These are phyloP conservation scores for Magnaporthiopsis rhizophila DNA, from an alignment of 2,329 filamentous ascomycete species.

Conservation along the genomic window DNA sequence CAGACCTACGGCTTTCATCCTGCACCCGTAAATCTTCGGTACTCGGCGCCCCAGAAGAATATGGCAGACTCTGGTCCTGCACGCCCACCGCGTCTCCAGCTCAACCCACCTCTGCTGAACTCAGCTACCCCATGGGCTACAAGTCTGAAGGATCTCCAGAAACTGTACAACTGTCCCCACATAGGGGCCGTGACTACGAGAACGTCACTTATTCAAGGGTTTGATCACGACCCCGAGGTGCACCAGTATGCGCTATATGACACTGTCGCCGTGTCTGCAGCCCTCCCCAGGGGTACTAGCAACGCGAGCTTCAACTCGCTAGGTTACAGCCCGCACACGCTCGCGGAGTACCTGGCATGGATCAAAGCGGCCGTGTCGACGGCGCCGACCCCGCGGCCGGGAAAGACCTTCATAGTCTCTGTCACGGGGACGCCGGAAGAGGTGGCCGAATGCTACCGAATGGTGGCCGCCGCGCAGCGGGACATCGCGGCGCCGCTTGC, in stretches of 20 bases:
- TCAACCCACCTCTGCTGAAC: conserved; percentile 63
- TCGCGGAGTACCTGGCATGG: conserved; percentile 51
- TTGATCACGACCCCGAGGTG: conserved; percentile 47
- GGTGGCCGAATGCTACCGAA: conserved; percentile 46
- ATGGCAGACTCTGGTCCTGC: neutral
- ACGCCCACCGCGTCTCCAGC: conserved; percentile 38
- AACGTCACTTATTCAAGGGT: conserved; percentile 58
- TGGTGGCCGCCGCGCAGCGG: conserved; percentile 32
- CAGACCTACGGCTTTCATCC: too few relatives aligned
- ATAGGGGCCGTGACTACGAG: conserved; percentile 70
- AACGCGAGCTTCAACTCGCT: conserved; percentile 58
- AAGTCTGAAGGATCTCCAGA: conserved; percentile 48
- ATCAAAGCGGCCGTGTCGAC: conserved; percentile 37
- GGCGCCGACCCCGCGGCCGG: conserved; percentile 9
- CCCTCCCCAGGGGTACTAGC: conserved; percentile 13
- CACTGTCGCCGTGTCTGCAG: conserved; percentile 11
- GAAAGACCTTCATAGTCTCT: conserved; percentile 60
- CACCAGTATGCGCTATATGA: conserved; percentile 65
- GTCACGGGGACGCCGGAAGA: conserved; percentile 58
- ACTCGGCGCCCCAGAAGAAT: too few relatives aligned
- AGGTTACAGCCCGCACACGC: conserved; percentile 61
- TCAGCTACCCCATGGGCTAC: conserved; percentile 72
- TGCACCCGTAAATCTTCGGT: too few relatives aligned
- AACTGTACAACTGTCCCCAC: conserved; percentile 50
- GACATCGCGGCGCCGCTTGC: conserved; percentile 43